Evolutionary conservation across 768 basidiomycete genomes (phyloP), one percentile per base, ranked within the genome.

Genomic region (Gymnopilus dilepis): DNA sequence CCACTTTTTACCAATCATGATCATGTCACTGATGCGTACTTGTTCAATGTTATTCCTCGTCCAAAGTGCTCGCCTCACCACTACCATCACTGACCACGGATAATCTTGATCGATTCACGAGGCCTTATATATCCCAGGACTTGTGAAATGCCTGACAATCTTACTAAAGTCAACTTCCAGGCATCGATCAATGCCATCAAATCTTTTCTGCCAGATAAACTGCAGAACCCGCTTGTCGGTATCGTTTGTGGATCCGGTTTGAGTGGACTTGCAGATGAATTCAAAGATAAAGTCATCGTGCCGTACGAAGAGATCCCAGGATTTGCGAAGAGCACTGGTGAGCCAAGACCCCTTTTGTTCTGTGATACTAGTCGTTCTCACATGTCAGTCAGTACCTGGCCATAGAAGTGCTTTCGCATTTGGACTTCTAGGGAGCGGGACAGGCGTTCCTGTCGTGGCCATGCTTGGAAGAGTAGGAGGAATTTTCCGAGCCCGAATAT

Each of bases 181-280:
- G 62, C 74, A 21, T 76, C 76, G 15, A 58, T 80, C 11, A 66
- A 70, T 8, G 76, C 73, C 8, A 74, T 82, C 42, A 67, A 60
- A 28, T 67, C 70, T 4, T 52, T 62, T 1, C 65, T 83, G 34
- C 81, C 82, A 6, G 66, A 53, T 11, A 72, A 70, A 19, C 65
- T 80, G 7, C 74, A 73, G 60, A 72, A 65, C 22, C 94, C 94
- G 9, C 79, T 78, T 33, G 84, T 94, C 17, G 94, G 90, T 19
- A 92, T 96, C 67, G 87, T 96, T 26, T 95, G 94, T 72, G 94
- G 95, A 59, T 92, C 90, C 1, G 94, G 95, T 3, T 78, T 96
- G 53, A 87, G 86, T 68, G 92, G 91, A 0, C 81, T 97, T 26
- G 91, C 84, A 0, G 80, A 83, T 11, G 82, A 76, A 34, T 74